Evolutionary conservation across 2,329 filamentous ascomycete genomes (phyloP), one percentile per base, ranked within the genome.

Genomic region (Trichoderma guizhouense): DNA sequence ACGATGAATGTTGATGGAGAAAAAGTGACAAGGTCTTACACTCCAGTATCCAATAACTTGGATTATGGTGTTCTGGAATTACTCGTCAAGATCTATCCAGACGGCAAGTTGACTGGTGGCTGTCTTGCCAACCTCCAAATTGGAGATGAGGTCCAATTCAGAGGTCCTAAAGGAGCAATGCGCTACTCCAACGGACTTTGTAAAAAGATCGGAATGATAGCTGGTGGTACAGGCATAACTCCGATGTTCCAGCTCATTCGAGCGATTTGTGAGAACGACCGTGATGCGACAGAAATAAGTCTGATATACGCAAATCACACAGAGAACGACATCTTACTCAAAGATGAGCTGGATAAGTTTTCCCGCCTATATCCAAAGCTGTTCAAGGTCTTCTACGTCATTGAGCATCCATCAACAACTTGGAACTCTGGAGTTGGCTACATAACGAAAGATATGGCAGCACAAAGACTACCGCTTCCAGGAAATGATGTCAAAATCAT

Each of bases 1-100:
- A 83, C 83, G 65, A 85, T 85, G 3, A 79, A 78, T 2, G 76
- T 88, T 18, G 80, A 85, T 51, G 85, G 83, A 6, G 79, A 85
- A 72, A 80, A 78, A 6, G 32, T 67, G 8, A 94, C 97, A 76
- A 89, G 95, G 24, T 90, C 93, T 7, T 98, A 98, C 82, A 98
- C 95, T 0, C 95, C 95, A 0, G 97, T 97, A 32, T 67, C 64
- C 5, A 51, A 67, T 32, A 51, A 51, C 76, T 76, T 77, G 1
- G 85, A 88, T 75, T 80, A 79, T 1, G 87, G 87, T 30, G 75
- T 78, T 2, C 77, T 89, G 1, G 85, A 87, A 72, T 80, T 89
- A 3, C 79, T 88, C 36, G 81, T 89, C 77, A 85, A 84, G 72
- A 79, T 83, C 57, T 89, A 89, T 75, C 82, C 84, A 0, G 80